These are phyloP conservation scores for Aspergillus ibericus DNA, from an alignment of 2,329 filamentous ascomycete species.

Conservation along the genomic window DNA sequence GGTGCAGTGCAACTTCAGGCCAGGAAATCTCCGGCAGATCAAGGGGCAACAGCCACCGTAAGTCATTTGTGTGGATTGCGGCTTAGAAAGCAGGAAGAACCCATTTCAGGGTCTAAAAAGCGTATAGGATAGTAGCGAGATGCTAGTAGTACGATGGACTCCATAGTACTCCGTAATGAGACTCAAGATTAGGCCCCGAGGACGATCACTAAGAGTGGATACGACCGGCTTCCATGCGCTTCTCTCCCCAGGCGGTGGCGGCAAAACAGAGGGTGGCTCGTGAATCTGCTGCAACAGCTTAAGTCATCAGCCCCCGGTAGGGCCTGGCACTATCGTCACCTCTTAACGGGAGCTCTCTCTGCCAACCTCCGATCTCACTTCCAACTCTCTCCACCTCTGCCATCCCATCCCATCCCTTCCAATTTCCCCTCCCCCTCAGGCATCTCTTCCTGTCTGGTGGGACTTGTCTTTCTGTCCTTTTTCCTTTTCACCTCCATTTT, in stretches of 20 bases:
- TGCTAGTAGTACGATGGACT: background rate
- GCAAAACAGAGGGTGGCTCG: constrained; percentile 6
- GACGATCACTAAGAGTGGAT: constrained; percentile 6
- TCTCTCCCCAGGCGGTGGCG: constrained; percentile 34
- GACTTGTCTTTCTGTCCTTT: constrained; percentile 10
- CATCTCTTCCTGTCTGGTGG: constrained; percentile 18
- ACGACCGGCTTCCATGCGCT: constrained; percentile 42
- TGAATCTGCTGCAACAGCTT: constrained; percentile 22
- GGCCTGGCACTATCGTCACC: constrained; percentile 37
- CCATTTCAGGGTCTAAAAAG: background rate
- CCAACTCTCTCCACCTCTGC: constrained; percentile 12
- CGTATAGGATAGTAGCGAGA: background rate
- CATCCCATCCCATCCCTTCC: constrained; percentile 12
- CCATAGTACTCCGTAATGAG: no score
- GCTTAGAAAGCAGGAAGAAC: background rate
- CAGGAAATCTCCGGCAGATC: background rate
- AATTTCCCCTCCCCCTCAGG: constrained; percentile 11
- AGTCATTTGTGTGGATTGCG: background rate
- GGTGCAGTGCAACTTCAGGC: background rate
- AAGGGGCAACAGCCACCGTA: background rate
- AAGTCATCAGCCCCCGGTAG: constrained; percentile 29
- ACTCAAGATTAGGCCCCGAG: background rate
- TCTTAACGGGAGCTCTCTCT: constrained; percentile 37
- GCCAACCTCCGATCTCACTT: constrained; percentile 30
- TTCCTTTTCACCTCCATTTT: constrained; percentile 8